These are phyloP conservation scores for Hemerocallis citrina DNA, from an alignment of 106 monocot genomes.

Conservation along the genomic window DNA sequence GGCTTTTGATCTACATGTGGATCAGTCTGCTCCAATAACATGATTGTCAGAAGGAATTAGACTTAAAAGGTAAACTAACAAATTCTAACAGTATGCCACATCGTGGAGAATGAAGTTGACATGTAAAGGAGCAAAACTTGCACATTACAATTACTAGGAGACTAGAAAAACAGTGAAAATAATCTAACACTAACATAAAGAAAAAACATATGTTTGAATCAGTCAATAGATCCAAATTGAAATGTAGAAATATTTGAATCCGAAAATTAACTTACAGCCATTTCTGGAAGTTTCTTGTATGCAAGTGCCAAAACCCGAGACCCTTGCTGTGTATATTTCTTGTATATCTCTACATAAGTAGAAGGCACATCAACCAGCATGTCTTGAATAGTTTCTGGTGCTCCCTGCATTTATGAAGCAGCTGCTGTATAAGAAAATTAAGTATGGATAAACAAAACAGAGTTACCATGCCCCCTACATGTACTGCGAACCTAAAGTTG, in stretches of 20 bases:
- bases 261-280: constrained; percentile 67
- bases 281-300: constrained; percentile 84
- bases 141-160: background rate
- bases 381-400: constrained; percentile 97
- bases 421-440: background rate
- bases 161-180: background rate
- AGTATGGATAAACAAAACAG: background rate
- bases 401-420: constrained; percentile 56
- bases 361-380: constrained; percentile 69
- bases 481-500: too few species aligned
- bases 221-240: background rate
- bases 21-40: too few species aligned
- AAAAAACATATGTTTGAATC: background rate
- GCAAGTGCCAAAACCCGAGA: constrained; percentile 96
- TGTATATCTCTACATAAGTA: constrained; percentile 83
- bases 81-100: too few species aligned
- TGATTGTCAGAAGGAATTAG: background rate
- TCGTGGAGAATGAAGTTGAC: background rate
- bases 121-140: background rate
- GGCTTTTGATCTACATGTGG: too few species aligned
- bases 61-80: background rate
- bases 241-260: background rate
- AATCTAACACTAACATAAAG: background rate
- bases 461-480: too few species aligned
- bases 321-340: constrained; percentile 93